Evolutionary conservation across 2,329 filamentous ascomycete species (phyloP).

Genomic region (Chrysosporium keratinophilum): DNA sequence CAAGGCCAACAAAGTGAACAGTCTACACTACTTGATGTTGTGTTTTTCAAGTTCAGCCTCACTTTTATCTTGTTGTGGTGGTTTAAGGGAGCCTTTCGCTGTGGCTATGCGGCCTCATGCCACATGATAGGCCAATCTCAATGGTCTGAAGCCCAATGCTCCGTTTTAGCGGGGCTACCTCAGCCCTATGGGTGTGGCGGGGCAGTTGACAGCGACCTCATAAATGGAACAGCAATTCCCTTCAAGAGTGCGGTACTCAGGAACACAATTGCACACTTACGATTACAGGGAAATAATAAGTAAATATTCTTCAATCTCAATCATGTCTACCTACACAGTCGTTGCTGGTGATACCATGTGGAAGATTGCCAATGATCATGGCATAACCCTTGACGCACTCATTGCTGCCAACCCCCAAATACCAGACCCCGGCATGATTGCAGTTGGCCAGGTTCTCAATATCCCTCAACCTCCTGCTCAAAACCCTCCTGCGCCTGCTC

Average conservation of each 20-base stretch:
- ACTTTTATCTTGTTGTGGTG: no score
- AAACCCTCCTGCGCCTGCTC: neutral
- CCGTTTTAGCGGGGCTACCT: neutral
- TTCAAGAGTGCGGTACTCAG: neutral
- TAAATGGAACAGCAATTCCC: neutral
- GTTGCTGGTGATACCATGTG: slow-evolving; percentile 17
- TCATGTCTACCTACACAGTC: slow-evolving; percentile 15
- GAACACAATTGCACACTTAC: neutral
- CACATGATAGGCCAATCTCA: neutral
- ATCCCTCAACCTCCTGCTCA: slow-evolving; percentile 3
- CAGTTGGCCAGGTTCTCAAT: slow-evolving; percentile 15
- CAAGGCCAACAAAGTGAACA: neutral
- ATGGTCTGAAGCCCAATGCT: neutral
- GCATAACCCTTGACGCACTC: slow-evolving; percentile 18
- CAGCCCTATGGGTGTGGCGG: slow-evolving; percentile 6
- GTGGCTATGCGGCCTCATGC: neutral
- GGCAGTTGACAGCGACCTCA: neutral
- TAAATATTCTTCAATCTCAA: neutral
- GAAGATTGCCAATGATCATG: slow-evolving; percentile 29
- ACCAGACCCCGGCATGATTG: slow-evolving; percentile 13
- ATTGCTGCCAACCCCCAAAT: slow-evolving; percentile 16
- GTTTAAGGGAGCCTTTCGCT: neutral
- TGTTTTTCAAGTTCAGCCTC: neutral
- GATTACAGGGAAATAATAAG: neutral
- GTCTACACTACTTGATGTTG: neutral